Percentiles rank a stretch among this genome's conserved stretches.
These are phyloP conservation scores for Myrica gale DNA, from an alignment of 306 rosid species.

Conservation along the genomic window DNA sequence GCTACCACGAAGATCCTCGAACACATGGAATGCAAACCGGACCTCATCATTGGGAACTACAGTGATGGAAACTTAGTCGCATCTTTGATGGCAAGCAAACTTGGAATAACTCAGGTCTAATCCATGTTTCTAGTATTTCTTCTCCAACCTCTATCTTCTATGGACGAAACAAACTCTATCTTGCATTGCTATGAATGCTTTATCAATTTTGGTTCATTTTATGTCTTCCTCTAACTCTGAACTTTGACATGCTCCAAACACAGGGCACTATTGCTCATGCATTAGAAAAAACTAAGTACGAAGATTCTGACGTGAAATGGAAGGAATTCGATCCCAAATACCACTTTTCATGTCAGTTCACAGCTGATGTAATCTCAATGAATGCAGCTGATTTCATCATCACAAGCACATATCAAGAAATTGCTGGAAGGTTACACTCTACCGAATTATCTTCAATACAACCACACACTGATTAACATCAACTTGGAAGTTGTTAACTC, in stretches of 20 bases:
- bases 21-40: slow-evolving; percentile 75
- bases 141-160: slow-evolving; percentile 1
- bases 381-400: slow-evolving; percentile 89
- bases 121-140: neutral
- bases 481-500: neutral
- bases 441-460: neutral
- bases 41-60: slow-evolving; percentile 85
- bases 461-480: neutral
- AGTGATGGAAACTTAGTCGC: slow-evolving; percentile 92
- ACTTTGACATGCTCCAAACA: slow-evolving; percentile 12
- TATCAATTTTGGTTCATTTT: slow-evolving; percentile 5
- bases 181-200: neutral
- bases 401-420: slow-evolving; percentile 92
- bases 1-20: slow-evolving; percentile 60
- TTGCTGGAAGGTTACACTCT: slow-evolving; percentile 78
- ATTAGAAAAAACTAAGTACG: slow-evolving; percentile 87
- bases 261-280: slow-evolving; percentile 96
- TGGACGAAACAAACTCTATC: too few species aligned
- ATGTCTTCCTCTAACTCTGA: slow-evolving; percentile 10
- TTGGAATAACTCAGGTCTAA: slow-evolving; percentile 73
- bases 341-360: slow-evolving; percentile 93
- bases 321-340: slow-evolving; percentile 84
- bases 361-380: slow-evolving; percentile 83
- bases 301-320: slow-evolving; percentile 90
- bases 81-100: slow-evolving; percentile 78